Evolutionary conservation across 495 filamentous ascomycete species (phyloP).

Genomic region (Penicillium atrosanguineum): DNA sequence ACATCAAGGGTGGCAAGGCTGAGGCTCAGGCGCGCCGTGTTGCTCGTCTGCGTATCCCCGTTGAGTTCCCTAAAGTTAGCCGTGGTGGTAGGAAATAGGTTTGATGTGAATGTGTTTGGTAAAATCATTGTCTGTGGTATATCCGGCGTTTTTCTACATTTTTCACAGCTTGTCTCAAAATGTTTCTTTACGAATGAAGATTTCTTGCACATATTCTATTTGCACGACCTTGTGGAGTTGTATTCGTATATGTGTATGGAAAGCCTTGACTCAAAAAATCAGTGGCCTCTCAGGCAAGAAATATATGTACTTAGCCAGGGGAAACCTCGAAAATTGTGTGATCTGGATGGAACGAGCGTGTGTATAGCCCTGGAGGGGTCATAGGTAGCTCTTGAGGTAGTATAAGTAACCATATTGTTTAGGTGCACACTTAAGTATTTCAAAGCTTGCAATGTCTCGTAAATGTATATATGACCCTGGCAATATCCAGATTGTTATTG

Average conservation of each 20-base stretch:
- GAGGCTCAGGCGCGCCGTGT: conserved; percentile 58
- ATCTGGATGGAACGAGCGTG: too few relatives aligned
- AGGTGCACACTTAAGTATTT: too few relatives aligned
- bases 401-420: too few relatives aligned
- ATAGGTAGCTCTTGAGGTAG: too few relatives aligned
- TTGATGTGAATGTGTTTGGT: conserved; percentile 3
- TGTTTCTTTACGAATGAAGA: conserved; percentile 24
- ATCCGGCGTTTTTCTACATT: conserved; percentile 21
- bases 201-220: conserved; percentile 14
- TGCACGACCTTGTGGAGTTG: neutral
- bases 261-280: too few relatives aligned
- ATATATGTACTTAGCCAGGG: too few relatives aligned
- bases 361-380: too few relatives aligned
- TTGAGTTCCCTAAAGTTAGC: conserved; percentile 73
- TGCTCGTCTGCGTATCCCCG: conserved; percentile 71
- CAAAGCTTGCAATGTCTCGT: too few relatives aligned
- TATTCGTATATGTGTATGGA: neutral
- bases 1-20: conserved; percentile 54
- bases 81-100: conserved; percentile 34
- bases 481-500: too few relatives aligned
- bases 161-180: conserved; percentile 3
- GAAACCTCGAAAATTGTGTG: too few relatives aligned
- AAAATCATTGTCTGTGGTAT: conserved; percentile 20
- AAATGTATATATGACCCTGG: too few relatives aligned
- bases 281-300: too few relatives aligned